Evolutionary conservation across 495 filamentous ascomycete genomes (phyloP).

Genomic region (Podospora pseudoanserina): DNA sequence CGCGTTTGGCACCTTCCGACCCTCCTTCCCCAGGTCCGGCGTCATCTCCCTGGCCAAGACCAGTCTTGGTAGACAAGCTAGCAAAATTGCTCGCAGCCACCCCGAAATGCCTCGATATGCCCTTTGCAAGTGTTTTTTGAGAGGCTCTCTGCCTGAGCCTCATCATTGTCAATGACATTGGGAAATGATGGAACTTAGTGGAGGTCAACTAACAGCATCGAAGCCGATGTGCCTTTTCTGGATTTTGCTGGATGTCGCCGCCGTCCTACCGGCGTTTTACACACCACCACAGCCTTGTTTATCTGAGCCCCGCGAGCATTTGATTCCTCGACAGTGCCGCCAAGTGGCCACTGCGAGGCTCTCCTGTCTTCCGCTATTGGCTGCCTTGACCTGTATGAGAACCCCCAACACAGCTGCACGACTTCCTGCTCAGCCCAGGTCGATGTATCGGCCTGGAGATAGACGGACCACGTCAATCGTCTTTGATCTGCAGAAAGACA

Average conservation of each 20-base stretch:
- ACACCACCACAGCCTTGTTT: not conserved
- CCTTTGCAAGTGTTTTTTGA: not conserved
- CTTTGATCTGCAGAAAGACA: not conserved
- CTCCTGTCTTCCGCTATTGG: not conserved
- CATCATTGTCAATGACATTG: not conserved
- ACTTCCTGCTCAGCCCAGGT: not conserved
- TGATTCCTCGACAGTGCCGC: not conserved
- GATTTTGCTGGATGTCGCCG: not conserved
- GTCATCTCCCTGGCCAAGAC: not conserved
- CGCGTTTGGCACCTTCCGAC: not conserved
- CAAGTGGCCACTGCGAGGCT: not conserved
- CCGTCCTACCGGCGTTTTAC: not conserved
- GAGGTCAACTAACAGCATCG: not conserved
- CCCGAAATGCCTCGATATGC: not conserved
- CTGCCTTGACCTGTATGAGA: not conserved
- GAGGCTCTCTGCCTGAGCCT: not conserved
- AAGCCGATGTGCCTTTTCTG: not conserved
- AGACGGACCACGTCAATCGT: not conserved
- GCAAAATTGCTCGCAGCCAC: not conserved
- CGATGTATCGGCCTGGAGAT: not conserved
- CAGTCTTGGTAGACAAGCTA: not conserved
- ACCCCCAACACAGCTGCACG: not conserved
- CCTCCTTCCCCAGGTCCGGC: not conserved
- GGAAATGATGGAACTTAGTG: not conserved
- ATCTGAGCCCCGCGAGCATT: not conserved